phyloP scores from a whole-genome alignment of 2,329 filamentous ascomycete species.

The Berkeleyomyces basicola region DNA sequence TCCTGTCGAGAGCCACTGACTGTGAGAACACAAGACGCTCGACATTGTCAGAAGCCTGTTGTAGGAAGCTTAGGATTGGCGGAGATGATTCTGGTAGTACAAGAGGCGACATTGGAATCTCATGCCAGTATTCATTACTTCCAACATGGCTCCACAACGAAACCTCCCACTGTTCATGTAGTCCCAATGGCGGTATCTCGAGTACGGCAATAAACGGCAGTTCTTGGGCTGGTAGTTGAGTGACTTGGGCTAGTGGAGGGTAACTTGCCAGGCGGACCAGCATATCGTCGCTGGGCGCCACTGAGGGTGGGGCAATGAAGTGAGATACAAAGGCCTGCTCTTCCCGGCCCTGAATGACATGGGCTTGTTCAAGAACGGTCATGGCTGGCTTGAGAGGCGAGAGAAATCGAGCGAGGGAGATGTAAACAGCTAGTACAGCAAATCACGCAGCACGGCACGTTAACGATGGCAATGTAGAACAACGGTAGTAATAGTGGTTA shows the following conservation, averaged over 20 bases:
- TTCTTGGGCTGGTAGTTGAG: slow-evolving; percentile 33
- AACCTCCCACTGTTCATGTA: slow-evolving; percentile 49
- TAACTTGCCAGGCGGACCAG: slow-evolving; percentile 24
- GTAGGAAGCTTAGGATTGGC: neutral
- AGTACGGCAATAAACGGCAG: slow-evolving; percentile 52
- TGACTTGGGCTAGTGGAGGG: slow-evolving; percentile 62
- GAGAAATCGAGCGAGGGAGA: neutral
- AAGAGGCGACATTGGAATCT: slow-evolving; percentile 25
- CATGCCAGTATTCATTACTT: slow-evolving; percentile 35
- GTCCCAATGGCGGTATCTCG: slow-evolving; percentile 41
- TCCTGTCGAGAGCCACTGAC: neutral
- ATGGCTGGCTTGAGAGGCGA: neutral
- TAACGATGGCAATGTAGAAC: neutral
- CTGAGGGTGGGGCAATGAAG: slow-evolving; percentile 1
- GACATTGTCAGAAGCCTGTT: neutral
- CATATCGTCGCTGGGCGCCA: neutral
- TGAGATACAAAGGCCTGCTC: slow-evolving; percentile 7
- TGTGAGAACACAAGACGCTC: slow-evolving; percentile 10
- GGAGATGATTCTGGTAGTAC: slow-evolving; percentile 8
- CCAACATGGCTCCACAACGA: slow-evolving; percentile 49
- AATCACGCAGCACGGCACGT: neutral
- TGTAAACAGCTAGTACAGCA: neutral
- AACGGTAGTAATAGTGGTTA: no score
- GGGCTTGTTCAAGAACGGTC: slow-evolving; percentile 3
- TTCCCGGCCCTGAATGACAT: slow-evolving; percentile 5